Percentiles rank a stretch among this genome's conserved stretches.
Evolutionary conservation across 2,329 filamentous ascomycete species (phyloP).

Genomic region (Xylariaceae sp.): DNA sequence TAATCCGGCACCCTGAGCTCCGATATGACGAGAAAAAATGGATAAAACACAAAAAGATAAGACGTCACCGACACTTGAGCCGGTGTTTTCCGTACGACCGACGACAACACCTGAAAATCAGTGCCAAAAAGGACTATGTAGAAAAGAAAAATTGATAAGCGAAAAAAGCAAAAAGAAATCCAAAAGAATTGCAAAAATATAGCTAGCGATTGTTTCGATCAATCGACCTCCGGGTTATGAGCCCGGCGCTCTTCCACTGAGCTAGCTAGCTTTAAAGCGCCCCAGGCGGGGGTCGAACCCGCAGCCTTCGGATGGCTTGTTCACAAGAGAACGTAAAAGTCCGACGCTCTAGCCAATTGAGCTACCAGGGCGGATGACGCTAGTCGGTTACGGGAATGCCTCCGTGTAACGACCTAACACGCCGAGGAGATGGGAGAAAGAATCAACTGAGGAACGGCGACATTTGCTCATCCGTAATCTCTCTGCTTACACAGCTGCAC

Average conservation of each 20-base stretch:
- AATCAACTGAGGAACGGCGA: neutral
- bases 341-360: conserved; percentile 15
- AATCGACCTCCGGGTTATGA: conserved; percentile 34
- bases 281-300: conserved; percentile 32
- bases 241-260: conserved; percentile 34
- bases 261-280: conserved; percentile 24
- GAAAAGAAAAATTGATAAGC: neutral
- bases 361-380: conserved; percentile 11
- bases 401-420: neutral
- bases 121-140: neutral
- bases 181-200: neutral
- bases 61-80: too few relatives aligned
- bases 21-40: neutral
- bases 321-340: conserved; percentile 3
- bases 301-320: conserved; percentile 28
- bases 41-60: neutral
- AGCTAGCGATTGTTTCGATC: conserved; percentile 34
- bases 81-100: neutral
- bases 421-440: neutral
- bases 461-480: too few relatives aligned
- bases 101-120: neutral
- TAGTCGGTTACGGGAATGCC: neutral
- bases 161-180: neutral
- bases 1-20: neutral
- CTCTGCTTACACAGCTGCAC: too few relatives aligned